phyloP scores from a whole-genome alignment of 768 basidiomycete species.

The Rhodosporidiobolus odoratus region DNA sequence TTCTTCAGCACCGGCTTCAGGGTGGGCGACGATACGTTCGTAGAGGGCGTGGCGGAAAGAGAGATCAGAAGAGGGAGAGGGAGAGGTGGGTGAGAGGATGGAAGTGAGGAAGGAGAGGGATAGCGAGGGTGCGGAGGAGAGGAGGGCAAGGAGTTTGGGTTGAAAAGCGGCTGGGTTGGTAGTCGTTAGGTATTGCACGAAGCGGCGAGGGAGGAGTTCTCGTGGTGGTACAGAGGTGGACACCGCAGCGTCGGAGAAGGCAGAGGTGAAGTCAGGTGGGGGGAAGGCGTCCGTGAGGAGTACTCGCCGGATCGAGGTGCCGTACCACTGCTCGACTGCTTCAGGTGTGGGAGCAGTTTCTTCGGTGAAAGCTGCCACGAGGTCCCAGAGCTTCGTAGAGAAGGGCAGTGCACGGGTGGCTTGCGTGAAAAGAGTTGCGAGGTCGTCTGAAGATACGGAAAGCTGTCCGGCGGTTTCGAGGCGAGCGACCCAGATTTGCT shows the following conservation, averaged over 20 bases:
- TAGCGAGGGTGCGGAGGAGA: conserved; percentile 1
- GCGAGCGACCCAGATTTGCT: conserved; percentile 35
- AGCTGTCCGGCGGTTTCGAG: conserved; percentile 24
- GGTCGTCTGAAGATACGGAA: not conserved
- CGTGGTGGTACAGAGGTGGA: conserved; percentile 7
- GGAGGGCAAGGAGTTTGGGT: conserved; percentile 3
- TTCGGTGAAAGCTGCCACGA: conserved; percentile 24
- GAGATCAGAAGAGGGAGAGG: not conserved
- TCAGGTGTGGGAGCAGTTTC: not conserved
- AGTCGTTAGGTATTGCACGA: conserved; percentile 20
- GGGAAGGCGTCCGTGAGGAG: conserved; percentile 34
- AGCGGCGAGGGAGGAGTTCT: conserved; percentile 29
- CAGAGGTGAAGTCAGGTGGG: conserved; percentile 9
- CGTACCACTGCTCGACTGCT: conserved; percentile 19
- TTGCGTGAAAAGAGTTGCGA: not conserved
- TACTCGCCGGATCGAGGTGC: conserved; percentile 10
- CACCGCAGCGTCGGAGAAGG: not conserved
- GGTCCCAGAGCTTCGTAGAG: conserved; percentile 32
- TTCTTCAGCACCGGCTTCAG: conserved; percentile 16
- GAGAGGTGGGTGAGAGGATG: conserved; percentile 8
- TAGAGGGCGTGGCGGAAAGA: conserved; percentile 12
- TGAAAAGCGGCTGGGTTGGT: not conserved
- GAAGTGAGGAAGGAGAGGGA: too few species aligned
- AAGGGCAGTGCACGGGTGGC: conserved; percentile 19
- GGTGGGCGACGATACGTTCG: conserved; percentile 24